Evolutionary conservation across 164 flowering plant genomes (phyloP), one percentile per base, ranked within the genome.

Genomic region (Brasenia schreberi): DNA sequence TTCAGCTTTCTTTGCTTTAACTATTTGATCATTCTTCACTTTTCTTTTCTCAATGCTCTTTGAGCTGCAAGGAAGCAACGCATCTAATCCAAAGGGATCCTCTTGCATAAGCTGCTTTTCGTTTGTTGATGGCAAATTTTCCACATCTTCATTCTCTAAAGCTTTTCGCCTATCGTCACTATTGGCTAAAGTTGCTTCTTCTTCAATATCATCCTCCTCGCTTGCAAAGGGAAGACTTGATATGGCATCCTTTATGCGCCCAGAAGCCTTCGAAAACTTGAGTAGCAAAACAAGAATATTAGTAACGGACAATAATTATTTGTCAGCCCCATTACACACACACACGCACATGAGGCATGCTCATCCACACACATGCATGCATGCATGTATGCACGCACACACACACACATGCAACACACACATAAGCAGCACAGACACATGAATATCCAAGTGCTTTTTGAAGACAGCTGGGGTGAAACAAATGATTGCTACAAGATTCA

Each of bases 61-160:
- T 16, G 71, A 70, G 45, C 72, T 65, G 66, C 77, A 76, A 10
- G 88, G 77, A 56, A 89, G 80, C 45, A 89, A 74, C 43, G 86
- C 89, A 72, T 91, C 96, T 56, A 94, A 87, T 61, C 96, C 96
- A 81, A 91, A 94, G 19, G 96, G 99, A 70, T 94, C 94, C 72
- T 77, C 87, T 59, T 77, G 69, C 43, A 68, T 69, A 17, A 66
- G 71, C 72, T 70, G 78, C 65, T 66, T 53, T 49, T 73, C 64
- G 23, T 73, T 65, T 65, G 39, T 69, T 59, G 73, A 56, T 19
- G 71, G 27, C 17, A 18, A 19, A 4, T 73, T 76, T 67, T 71
- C 77, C 66, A 67, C 73, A 7, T 61, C 43, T 18, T 68, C 58
- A 63, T 42, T 64, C 53, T 70, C 74, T 59, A 66, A 68, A 73